Evolutionary conservation across 352 stramenopile genomes (phyloP).

Genomic region (Salisapilia sapeloensis): DNA sequence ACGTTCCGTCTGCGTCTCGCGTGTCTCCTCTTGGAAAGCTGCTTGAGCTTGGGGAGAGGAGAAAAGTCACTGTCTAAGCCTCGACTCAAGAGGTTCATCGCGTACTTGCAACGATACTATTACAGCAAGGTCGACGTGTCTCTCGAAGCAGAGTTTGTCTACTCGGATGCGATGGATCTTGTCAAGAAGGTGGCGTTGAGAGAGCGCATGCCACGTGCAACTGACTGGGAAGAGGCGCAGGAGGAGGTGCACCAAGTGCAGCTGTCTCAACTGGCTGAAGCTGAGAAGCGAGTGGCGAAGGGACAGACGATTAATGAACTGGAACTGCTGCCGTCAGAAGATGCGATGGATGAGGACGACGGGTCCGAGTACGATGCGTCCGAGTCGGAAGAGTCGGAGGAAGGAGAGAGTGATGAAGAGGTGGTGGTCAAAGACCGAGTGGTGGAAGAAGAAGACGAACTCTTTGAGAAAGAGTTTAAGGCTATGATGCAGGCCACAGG

Average conservation of each 20-base stretch:
- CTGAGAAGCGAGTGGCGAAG: slow-evolving; percentile 42
- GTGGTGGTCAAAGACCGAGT: slow-evolving; percentile 77
- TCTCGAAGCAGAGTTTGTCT: slow-evolving; percentile 87
- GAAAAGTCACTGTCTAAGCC: slow-evolving; percentile 73
- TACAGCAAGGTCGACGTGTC: slow-evolving; percentile 91
- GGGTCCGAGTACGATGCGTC: slow-evolving; percentile 54
- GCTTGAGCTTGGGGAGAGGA: slow-evolving; percentile 23
- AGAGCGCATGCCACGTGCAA: too few species aligned
- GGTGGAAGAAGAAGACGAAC: slow-evolving; percentile 68
- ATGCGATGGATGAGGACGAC: slow-evolving; percentile 46
- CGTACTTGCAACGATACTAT: slow-evolving; percentile 93
- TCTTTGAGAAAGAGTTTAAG: slow-evolving; percentile 80
- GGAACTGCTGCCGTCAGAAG: slow-evolving; percentile 19
- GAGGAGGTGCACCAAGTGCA: slow-evolving; percentile 31
- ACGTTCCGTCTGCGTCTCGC: slow-evolving; percentile 90
- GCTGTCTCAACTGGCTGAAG: slow-evolving; percentile 40
- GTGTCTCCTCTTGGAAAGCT: slow-evolving; percentile 86
- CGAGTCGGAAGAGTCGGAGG: slow-evolving; percentile 33
- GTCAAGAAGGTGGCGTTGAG: slow-evolving; percentile 47
- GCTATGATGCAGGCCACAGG: slow-evolving; percentile 59
- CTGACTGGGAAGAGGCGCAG: slow-evolving; percentile 72
- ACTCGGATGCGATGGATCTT: slow-evolving; percentile 69
- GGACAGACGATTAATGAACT: slow-evolving; percentile 8
- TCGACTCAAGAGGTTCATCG: slow-evolving; percentile 81
- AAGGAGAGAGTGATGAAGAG: slow-evolving; percentile 73